phyloP scores from a whole-genome alignment of 106 monocot species.

The Posidonia australis region DNA sequence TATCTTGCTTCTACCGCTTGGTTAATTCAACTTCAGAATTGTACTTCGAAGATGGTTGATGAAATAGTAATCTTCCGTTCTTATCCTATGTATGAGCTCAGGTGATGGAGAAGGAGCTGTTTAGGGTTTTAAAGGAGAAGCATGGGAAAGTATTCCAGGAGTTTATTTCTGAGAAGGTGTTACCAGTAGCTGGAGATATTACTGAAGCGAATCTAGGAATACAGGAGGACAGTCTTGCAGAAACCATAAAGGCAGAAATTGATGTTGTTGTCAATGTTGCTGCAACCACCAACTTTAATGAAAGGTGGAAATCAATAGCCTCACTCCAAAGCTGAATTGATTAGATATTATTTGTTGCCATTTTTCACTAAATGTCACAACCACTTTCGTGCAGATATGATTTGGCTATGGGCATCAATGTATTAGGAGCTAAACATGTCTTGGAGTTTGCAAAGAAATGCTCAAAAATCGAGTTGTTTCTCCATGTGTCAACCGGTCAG shows the following conservation, averaged over 20 bases:
- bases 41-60: no score
- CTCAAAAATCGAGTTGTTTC: conserved; percentile 9
- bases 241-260: conserved; percentile 26
- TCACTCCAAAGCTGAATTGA: no score
- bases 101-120: conserved; percentile 55
- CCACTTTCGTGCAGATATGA: conserved; percentile 16
- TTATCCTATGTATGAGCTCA: no score
- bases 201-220: conserved; percentile 40
- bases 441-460: conserved; percentile 24
- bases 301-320: conserved; percentile 28
- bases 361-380: not conserved
- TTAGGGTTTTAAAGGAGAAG: conserved; percentile 38
- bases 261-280: conserved; percentile 58
- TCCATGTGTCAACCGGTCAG: conserved; percentile 26
- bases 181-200: conserved; percentile 48
- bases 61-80: no score
- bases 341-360: not conserved
- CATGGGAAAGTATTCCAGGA: conserved; percentile 40
- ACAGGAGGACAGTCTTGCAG: conserved; percentile 19
- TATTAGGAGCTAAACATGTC: conserved; percentile 15
- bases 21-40: no score
- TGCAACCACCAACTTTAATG: conserved; percentile 69
- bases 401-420: conserved; percentile 15
- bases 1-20: no score
- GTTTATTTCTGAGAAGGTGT: conserved; percentile 39